Evolutionary conservation across 768 basidiomycete species (phyloP), one percentile per base, ranked within the genome.

Genomic region (Leucosporidium scottii): DNA sequence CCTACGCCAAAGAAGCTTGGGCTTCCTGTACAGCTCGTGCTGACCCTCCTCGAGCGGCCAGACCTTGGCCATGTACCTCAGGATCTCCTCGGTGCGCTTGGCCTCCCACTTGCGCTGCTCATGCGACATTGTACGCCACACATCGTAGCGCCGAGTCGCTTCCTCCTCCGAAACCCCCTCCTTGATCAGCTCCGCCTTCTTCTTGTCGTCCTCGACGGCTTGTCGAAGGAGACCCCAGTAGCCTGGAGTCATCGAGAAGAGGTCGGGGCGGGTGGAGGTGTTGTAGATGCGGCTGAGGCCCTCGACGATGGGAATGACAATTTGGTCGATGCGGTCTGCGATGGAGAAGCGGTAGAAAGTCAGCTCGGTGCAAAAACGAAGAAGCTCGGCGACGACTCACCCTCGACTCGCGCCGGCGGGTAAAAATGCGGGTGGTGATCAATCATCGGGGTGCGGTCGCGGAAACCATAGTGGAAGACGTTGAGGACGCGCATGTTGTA

Each of bases 381-480:
- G 39, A 6, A 13, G 39, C 39, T 44, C 39, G 21, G 20, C 9
- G 23, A 21, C 15, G 30, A 23, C 61, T 15, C 21, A 66, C 69
- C 69, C 27, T 71, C 70, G 25, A 71, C 27, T 0, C 50, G 30
- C 0, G 63, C 66, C 2, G 70, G 70, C 18, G 70, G 70, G 20
- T 71, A 71, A 48, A 28, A 67, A 17, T 71, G 70, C 31, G 66
- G 60, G 47, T 67, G 62, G 1, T 25, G 21, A 21, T 1, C 15
- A 25, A 71, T 61, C 20, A 61, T 65, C 17, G 53, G 56, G 23
- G 55, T 57, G 6, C 39, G 21, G 12, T 23, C 10, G 25, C 64
- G 66, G 54, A 71, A 71, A 2, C 70, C 70, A 34, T 67, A 71
- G 56, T 71, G 70, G 63, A 71, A 71, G 12, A 66, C 66, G 63